phyloP scores from a whole-genome alignment of 495 filamentous ascomycete genomes.

The Xylaria sp. region DNA sequence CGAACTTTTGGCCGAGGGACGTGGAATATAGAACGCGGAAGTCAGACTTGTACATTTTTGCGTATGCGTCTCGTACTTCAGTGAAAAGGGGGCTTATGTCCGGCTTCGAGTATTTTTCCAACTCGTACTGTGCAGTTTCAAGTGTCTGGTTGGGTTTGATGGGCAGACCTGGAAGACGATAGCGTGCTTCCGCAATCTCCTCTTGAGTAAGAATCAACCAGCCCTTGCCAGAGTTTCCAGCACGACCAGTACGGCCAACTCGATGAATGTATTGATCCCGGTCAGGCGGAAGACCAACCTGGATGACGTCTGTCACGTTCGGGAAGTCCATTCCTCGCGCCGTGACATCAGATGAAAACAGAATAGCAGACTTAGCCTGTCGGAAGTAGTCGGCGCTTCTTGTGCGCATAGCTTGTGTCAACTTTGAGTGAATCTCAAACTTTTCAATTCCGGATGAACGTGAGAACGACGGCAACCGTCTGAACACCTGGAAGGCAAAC shows the following conservation, averaged over 20 bases:
- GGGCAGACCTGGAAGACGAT: conserved; percentile 67
- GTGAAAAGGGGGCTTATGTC: conserved; percentile 44
- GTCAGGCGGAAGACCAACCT: conserved; percentile 74
- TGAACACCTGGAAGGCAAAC: conserved; percentile 67
- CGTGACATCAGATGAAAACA: conserved; percentile 93
- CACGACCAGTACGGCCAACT: conserved; percentile 75
- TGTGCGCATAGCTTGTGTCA: conserved; percentile 74
- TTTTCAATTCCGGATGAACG: conserved; percentile 43
- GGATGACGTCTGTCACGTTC: conserved; percentile 88
- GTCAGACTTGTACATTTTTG: conserved; percentile 43
- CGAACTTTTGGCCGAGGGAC: conserved; percentile 58
- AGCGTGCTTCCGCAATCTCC: conserved; percentile 59
- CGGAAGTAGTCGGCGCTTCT: conserved; percentile 75
- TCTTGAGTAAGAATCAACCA: conserved; percentile 73
- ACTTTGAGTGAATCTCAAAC: conserved; percentile 78
- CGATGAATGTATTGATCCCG: conserved; percentile 89
- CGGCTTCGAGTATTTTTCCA: conserved; percentile 45
- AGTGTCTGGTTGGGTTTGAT: conserved; percentile 62
- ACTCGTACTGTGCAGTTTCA: conserved; percentile 58
- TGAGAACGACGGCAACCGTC: conserved; percentile 32
- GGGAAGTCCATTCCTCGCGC: conserved; percentile 98
- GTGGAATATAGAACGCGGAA: conserved; percentile 47
- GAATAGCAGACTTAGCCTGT: conserved; percentile 65
- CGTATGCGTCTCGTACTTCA: conserved; percentile 44
- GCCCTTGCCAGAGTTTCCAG: conserved; percentile 78